Conservation (phyloP, 2,329 filamentous ascomycete genomes). For the Xylaria multiplex region DNA sequence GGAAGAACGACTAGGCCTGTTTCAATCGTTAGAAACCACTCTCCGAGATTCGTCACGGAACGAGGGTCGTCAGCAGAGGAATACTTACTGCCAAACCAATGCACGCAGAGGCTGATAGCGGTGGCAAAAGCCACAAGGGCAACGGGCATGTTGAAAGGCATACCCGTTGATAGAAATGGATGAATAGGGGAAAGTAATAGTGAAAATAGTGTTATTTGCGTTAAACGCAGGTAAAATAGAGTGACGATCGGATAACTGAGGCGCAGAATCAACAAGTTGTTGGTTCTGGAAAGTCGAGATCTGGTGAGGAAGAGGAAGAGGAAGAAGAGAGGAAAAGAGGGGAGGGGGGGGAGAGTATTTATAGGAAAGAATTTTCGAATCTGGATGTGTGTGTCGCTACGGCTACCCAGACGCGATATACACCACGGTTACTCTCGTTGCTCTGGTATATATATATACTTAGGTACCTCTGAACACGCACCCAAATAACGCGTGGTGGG, state of each 20-base stretch:
- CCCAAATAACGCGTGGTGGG: too few relatives aligned
- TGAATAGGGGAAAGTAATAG: neutral
- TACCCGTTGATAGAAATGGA: neutral
- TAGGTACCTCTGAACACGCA: neutral
- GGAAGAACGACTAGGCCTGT: neutral
- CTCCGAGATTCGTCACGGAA: neutral
- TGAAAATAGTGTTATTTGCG: neutral
- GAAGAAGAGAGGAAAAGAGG: neutral
- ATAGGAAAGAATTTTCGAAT: too few relatives aligned
- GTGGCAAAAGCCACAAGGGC: constrained; percentile 9
- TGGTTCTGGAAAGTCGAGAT: neutral
- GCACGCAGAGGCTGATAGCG: neutral
- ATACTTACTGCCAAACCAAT: constrained; percentile 21
- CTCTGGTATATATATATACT: too few relatives aligned
- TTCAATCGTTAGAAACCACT: constrained; percentile 7
- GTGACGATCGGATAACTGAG: constrained; percentile 1
- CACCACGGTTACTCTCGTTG: too few relatives aligned
- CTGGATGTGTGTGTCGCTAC: neutral
- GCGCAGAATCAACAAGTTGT: neutral
- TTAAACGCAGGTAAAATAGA: neutral
- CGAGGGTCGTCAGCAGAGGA: neutral
- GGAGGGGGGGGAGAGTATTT: too few relatives aligned
- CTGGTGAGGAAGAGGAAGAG: neutral
- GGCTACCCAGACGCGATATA: neutral
- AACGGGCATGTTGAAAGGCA: too few relatives aligned